phyloP scores from a whole-genome alignment of 345 rosid genomes.

The Syzygium aqueum region DNA sequence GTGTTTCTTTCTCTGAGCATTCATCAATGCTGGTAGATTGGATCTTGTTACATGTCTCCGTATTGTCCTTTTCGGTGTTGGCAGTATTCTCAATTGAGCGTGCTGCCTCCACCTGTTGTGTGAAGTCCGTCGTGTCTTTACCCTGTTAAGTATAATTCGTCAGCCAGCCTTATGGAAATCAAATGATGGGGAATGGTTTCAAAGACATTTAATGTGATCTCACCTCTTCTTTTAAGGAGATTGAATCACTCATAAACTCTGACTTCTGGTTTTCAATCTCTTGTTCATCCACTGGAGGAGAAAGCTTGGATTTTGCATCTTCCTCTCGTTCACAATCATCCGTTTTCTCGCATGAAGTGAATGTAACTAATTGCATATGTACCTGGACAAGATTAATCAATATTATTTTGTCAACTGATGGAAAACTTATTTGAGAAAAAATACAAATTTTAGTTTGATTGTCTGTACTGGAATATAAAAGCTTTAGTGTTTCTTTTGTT shows the following conservation, averaged over 20 bases:
- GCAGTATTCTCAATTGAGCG: constrained; percentile 2
- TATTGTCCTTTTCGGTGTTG: background rate
- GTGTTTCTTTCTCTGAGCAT: background rate
- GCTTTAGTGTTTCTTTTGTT: background rate
- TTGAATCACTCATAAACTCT: background rate
- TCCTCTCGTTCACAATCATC: background rate
- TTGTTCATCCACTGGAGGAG: background rate
- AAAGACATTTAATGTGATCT: background rate
- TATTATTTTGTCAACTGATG: background rate
- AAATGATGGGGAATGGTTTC: background rate
- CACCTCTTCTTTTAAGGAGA: background rate
- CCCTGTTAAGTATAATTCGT: background rate
- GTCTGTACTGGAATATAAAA: background rate
- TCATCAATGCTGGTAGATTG: background rate
- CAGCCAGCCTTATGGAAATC: background rate
- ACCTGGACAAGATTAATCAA: background rate
- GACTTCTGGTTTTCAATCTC: background rate
- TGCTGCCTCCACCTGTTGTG: constrained; percentile 10
- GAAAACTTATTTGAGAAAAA: background rate
- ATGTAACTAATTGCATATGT: background rate
- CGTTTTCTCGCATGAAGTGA: background rate
- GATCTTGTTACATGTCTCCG: constrained; percentile 2
- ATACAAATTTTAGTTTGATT: background rate
- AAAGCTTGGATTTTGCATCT: background rate
- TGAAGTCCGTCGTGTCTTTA: background rate